Evolutionary conservation across 2,329 filamentous ascomycete species (phyloP).

Genomic region (Verticillium dahliae): DNA sequence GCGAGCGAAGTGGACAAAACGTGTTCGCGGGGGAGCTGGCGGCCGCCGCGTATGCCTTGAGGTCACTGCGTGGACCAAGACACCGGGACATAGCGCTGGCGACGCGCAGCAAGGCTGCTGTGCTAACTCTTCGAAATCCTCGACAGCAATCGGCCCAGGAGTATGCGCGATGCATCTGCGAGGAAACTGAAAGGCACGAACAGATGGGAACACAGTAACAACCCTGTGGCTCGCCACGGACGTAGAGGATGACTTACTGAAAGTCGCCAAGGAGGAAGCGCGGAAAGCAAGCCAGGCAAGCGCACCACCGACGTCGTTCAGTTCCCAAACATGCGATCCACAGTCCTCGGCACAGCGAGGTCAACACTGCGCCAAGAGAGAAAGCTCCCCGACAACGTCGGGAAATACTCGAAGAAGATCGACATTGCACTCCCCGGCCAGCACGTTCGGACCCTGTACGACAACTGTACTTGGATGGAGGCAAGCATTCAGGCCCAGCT

Average conservation of each 20-base stretch:
- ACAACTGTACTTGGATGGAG: constrained; percentile 11
- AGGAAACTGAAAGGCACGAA: constrained; percentile 6
- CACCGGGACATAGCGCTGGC: constrained; percentile 7
- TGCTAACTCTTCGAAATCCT: constrained; percentile 9
- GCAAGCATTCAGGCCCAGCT: constrained; percentile 13
- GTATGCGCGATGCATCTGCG: constrained; percentile 11
- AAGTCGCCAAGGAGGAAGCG: not conserved
- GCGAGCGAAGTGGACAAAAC: constrained; percentile 11
- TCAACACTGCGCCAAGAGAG: not conserved
- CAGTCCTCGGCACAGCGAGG: not conserved
- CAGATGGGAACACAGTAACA: not conserved
- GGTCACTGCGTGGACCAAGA: constrained; percentile 3
- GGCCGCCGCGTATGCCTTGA: constrained; percentile 11
- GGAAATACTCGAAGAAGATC: constrained; percentile 11
- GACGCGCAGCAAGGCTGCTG: constrained; percentile 10
- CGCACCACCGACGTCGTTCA: not conserved
- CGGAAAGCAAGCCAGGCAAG: not conserved
- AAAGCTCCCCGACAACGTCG: constrained; percentile 8
- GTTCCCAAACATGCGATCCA: not conserved
- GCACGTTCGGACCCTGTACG: constrained; percentile 13
- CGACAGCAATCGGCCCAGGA: constrained; percentile 12
- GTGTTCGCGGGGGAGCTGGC: constrained; percentile 11
- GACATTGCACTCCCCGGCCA: constrained; percentile 10
- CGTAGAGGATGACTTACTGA: not conserved
- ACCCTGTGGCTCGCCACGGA: not conserved